These are phyloP conservation scores for Tulasnella sp. DNA, from an alignment of 768 basidiomycete genomes.

Conservation along the genomic window DNA sequence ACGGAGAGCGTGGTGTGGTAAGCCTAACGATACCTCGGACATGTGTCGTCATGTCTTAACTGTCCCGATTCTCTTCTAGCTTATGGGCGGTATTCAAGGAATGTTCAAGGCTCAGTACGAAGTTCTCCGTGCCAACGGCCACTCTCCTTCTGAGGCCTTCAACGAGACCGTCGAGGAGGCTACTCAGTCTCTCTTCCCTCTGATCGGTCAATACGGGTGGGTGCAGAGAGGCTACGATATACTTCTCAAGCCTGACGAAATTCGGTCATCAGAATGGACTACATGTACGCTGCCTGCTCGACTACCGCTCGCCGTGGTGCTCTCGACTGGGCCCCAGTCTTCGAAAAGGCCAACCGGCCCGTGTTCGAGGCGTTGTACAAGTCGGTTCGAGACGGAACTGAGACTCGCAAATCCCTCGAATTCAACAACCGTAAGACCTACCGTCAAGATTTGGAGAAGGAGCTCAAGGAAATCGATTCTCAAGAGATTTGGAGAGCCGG, in stretches of 20 bases:
- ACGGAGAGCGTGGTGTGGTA: conserved; percentile 99
- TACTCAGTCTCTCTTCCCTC: conserved; percentile 95
- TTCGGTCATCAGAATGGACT: conserved; percentile 57
- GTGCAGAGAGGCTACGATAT: conserved; percentile 26
- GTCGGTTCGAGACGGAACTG: conserved; percentile 89
- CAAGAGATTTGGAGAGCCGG: conserved; percentile 99
- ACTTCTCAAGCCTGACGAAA: not conserved
- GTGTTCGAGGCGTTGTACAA: conserved; percentile 93
- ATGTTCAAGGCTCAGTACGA: conserved; percentile 99
- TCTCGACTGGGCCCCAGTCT: conserved; percentile 97
- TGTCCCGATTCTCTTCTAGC: conserved; percentile 38
- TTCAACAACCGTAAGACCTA: conserved; percentile 92
- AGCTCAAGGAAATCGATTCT: conserved; percentile 89
- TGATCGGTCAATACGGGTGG: conserved; percentile 91
- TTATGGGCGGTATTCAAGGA: conserved; percentile 98
- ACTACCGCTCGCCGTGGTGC: conserved; percentile 98
- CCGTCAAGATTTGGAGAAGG: conserved; percentile 84
- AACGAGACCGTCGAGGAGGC: conserved; percentile 99
- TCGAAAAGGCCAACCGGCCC: conserved; percentile 89
- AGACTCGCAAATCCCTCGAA: conserved; percentile 94
- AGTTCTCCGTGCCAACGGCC: conserved; percentile 92
- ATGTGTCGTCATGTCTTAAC: not conserved
- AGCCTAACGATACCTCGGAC: conserved; percentile 34
- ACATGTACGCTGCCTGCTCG: conserved; percentile 99
- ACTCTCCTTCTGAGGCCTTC: conserved; percentile 97